Evolutionary conservation across 495 filamentous ascomycete species (phyloP), one percentile per base, ranked within the genome.

Genomic region (Gamarada debralockiae): DNA sequence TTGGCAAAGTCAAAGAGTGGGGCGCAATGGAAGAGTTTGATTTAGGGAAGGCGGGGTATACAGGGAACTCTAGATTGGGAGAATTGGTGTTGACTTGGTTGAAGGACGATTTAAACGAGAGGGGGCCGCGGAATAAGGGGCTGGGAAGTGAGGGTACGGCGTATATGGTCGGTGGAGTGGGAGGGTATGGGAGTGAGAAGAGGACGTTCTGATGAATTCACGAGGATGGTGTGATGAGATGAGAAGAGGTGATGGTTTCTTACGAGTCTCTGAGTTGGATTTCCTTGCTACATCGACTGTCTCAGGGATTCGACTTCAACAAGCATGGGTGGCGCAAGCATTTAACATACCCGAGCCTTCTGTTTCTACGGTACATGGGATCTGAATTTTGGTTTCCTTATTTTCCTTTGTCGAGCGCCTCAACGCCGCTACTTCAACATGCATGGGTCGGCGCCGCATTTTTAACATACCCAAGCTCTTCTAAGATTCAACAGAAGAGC

Each of bases 81-180:
- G 85, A 93, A 67, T 65, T 98, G 65, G 95, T 97, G 42, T 65
- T 97, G 52, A 74, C 73, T 48, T 97, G 93, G 95, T 70, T 97
- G 69, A 79, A 84, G 65, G 82, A 87, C 56, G 93, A 97, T 71
- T 67, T 97, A 59, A 66, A 76, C 56, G 85, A 87, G 53, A 76
- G 93, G 48, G 93, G 95, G 0, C 90, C 90, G 14, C 75, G 93
- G 56, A 77, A 74, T 61, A 76, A 80, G 59, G 75, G 68, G 14
- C 65, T 74, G 23, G 72, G 74, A 0, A 76, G 74, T 18, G 79
- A 93, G 70, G 88, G 81, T 2, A 83, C 80, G 71, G 82, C 85
- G 10, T 95, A 95, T 56, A 70, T 73, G 50, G 78, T 75, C 10
- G 78, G 82, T 3, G 89, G 87, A 0, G 72, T 86, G 47, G 91